Base-by-base conservation (phyloP, 164 flowering plant species). In the Umbellularia californica region DNA sequence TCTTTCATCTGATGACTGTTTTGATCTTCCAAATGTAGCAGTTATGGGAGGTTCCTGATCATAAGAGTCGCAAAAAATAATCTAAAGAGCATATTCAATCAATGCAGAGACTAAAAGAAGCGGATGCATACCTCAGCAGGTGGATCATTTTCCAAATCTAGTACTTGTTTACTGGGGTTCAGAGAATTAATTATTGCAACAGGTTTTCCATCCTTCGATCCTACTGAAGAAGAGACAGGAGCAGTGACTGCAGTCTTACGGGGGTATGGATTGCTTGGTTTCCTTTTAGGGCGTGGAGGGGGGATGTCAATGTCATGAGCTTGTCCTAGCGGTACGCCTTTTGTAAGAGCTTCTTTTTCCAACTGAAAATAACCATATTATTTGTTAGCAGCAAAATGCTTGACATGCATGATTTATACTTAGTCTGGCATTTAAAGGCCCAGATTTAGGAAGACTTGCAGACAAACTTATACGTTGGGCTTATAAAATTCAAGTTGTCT, bases 221-320 rank as follows among this genome's bases (percentile, higher is more conserved):
- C 87, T 47, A 65, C 79, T 22, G 81, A 85, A 33, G 75, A 76
- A 55, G 70, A 35, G 62, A 74, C 74, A 24, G 87, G 69, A 76
- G 77, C 62, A 77, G 70, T 80, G 25, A 62, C 41, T 70, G 83
- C 74, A 10, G 84, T 84, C 83, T 95, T 95, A 74, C 97, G 88
- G 81, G 99, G 99, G 84, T 95, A 95, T 81, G 99, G 99, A 85
- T 86, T 89, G 82, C 81, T 89, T 69, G 98, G 98, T 80, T 95
- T 95, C 81, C 94, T 86, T 84, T 93, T 93, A 68, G 98, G 99
- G 69, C 99, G 96, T 55, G 99, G 99, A 79, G 99, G 99, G 71
- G 99, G 99, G 81, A 93, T 95, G 27, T 92, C 89, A 74, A 95
- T 92, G 78, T 92, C 92, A 72, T 83, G 79, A 70, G 91, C 82